phyloP scores from a whole-genome alignment of 768 basidiomycete species.

The Paxillus ammoniavirescens region DNA sequence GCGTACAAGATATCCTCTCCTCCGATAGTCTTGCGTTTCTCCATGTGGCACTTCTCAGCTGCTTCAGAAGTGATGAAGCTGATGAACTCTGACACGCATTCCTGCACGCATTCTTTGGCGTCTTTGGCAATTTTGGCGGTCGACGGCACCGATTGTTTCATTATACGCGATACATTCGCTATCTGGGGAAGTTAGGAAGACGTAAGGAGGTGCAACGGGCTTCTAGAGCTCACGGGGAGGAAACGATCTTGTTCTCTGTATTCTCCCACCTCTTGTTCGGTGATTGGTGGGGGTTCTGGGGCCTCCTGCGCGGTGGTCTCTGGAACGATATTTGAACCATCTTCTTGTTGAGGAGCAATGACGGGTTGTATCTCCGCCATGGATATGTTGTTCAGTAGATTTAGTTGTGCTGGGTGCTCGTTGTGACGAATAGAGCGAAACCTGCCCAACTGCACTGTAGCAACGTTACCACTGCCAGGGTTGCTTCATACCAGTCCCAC shows the following conservation, averaged over 20 bases:
- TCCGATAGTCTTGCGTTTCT: conserved; percentile 97
- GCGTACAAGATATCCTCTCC: conserved; percentile 97
- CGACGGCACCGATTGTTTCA: conserved; percentile 88
- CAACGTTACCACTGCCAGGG: too few relatives aligned
- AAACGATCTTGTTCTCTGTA: conserved; percentile 95
- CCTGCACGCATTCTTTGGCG: conserved; percentile 97
- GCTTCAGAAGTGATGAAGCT: conserved; percentile 97
- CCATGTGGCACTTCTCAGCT: conserved; percentile 88
- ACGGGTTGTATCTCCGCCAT: conserved; percentile 35
- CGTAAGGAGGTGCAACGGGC: background rate
- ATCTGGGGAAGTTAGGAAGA: conserved; percentile 53
- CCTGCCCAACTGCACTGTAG: background rate
- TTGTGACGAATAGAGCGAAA: background rate
- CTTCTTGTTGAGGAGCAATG: conserved; percentile 41
- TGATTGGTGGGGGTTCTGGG: conserved; percentile 68
- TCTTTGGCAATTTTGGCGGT: conserved; percentile 97
- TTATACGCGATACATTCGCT: conserved; percentile 96
- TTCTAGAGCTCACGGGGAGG: conserved; percentile 65
- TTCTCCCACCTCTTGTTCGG: conserved; percentile 90
- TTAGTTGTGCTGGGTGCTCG: background rate
- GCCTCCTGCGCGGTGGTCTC: conserved; percentile 39
- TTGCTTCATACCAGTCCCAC: too few relatives aligned
- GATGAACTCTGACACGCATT: conserved; percentile 98
- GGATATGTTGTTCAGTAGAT: background rate
- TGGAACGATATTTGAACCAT: conserved; percentile 29